phyloP scores from a whole-genome alignment of 129 eudicot species.

The Deinandra increscens region DNA sequence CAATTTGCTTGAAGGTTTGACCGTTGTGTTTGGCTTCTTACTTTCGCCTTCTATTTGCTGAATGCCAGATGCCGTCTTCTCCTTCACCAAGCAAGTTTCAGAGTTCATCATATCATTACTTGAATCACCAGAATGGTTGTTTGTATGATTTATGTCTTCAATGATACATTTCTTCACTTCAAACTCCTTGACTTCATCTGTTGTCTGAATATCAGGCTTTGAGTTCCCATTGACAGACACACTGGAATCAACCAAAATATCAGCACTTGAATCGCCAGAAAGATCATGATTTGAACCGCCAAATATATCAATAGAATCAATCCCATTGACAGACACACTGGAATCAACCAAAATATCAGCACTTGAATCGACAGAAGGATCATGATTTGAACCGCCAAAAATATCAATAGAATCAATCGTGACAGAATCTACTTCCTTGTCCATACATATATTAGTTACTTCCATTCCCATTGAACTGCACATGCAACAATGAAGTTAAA shows the following conservation, averaged over 20 bases:
- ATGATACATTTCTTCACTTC: conserved; percentile 56
- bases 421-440: conserved; percentile 59
- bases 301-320: too few species aligned
- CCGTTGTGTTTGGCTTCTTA: conserved; percentile 37
- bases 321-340: conserved; percentile 26
- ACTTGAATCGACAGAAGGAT: not conserved
- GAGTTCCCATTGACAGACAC: conserved; percentile 29
- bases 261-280: conserved; percentile 3
- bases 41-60: conserved; percentile 41
- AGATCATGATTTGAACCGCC: conserved; percentile 28
- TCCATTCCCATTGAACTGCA: conserved; percentile 65
- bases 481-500: conserved; percentile 11
- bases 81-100: conserved; percentile 36
- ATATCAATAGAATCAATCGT: conserved; percentile 25
- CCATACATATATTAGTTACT: conserved; percentile 52
- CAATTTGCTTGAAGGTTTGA: conserved; percentile 43
- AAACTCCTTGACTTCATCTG: conserved; percentile 43
- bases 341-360: conserved; percentile 18
- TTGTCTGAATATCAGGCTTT: conserved; percentile 27
- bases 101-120: conserved; percentile 25
- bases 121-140: conserved; percentile 28
- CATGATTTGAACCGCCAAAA: too few species aligned
- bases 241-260: conserved; percentile 14
- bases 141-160: conserved; percentile 32
- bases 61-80: conserved; percentile 39